Evolutionary conservation across 148 eudicot species (phyloP).

Genomic region (Bassia scoparia): DNA sequence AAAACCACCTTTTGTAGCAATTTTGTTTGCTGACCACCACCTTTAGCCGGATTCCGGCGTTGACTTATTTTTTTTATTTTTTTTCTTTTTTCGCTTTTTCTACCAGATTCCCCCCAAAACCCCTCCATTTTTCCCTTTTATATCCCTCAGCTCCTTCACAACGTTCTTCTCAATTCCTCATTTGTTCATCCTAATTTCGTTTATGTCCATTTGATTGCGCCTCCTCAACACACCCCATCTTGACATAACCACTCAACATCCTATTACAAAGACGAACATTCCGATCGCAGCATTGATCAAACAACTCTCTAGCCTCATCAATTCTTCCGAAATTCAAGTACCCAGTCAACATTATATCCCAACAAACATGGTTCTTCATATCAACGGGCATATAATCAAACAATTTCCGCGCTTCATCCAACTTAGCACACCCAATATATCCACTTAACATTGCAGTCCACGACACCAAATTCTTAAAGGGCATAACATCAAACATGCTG

Average conservation of each 20-base stretch:
- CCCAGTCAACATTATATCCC: conserved; percentile 65
- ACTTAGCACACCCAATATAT: conserved; percentile 42
- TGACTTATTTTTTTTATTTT: too few species aligned
- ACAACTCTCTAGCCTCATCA: conserved; percentile 41
- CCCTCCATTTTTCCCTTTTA: too few species aligned
- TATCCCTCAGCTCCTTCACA: too few species aligned
- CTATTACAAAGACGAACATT: conserved; percentile 45
- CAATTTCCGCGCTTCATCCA: conserved; percentile 46
- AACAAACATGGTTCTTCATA: conserved; percentile 48
- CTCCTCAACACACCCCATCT: conserved; percentile 40
- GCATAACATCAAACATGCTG: conserved; percentile 49
- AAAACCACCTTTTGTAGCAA: too few species aligned
- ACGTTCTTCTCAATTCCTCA: too few species aligned
- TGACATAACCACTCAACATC: conserved; percentile 59
- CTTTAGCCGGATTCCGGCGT: too few species aligned
- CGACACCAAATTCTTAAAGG: conserved; percentile 47
- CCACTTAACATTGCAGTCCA: conserved; percentile 71
- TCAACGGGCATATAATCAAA: conserved; percentile 39
- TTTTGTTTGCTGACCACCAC: too few species aligned
- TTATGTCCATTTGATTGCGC: too few species aligned
- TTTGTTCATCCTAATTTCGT: too few species aligned
- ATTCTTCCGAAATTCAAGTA: conserved; percentile 40
- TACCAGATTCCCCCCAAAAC: too few species aligned
- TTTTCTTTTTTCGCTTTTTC: too few species aligned
- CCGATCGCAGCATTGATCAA: conserved; percentile 34